Conservation (phyloP, 345 rosid genomes). For the Anacardium occidentale region DNA sequence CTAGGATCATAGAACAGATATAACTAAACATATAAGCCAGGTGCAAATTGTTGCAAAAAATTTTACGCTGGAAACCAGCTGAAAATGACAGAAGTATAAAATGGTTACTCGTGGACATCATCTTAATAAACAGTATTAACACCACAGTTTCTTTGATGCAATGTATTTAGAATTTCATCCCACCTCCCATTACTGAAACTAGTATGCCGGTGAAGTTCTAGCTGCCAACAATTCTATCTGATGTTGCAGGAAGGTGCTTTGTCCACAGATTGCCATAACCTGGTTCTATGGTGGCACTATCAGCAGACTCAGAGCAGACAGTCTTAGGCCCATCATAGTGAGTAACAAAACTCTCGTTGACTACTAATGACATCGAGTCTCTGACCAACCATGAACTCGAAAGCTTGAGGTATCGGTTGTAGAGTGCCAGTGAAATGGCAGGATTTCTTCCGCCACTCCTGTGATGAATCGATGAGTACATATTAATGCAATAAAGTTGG, state of each 20-base stretch:
- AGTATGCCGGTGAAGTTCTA: conserved; percentile 10
- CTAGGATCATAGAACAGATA: too few species aligned
- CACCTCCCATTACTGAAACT: not conserved
- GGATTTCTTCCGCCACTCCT: conserved; percentile 27
- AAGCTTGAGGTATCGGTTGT: conserved; percentile 33
- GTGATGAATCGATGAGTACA: not conserved
- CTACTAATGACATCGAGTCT: conserved; percentile 10
- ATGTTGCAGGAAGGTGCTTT: conserved; percentile 34
- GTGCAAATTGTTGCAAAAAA: not conserved
- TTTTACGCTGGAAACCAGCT: not conserved
- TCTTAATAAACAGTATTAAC: not conserved
- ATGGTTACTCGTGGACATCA: not conserved
- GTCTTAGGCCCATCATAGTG: conserved; percentile 37
- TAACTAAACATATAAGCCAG: not conserved
- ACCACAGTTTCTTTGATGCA: not conserved
- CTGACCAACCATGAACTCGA: conserved; percentile 37
- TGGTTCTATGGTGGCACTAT: not conserved
- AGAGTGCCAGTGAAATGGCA: conserved; percentile 35
- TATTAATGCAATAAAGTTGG: not conserved
- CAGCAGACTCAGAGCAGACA: conserved; percentile 25
- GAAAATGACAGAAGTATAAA: not conserved
- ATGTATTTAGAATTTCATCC: not conserved
- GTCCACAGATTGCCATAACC: conserved; percentile 32
- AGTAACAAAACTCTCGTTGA: not conserved
- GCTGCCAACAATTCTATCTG: conserved; percentile 28